Base-by-base conservation (phyloP, 805 yeast species). In the Cyberlindnera xishuangbannaensis region DNA sequence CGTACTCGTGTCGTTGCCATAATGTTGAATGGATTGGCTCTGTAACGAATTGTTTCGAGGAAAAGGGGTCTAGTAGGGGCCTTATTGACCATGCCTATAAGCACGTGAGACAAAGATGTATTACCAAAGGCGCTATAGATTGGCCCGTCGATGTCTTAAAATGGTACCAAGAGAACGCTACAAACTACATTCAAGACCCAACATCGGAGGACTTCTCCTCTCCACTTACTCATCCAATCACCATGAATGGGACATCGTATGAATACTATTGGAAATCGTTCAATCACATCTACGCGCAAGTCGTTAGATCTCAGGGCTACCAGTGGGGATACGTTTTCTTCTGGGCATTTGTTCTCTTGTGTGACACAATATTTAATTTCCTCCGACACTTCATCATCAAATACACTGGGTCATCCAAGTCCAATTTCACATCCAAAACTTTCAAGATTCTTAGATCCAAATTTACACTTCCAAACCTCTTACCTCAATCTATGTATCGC, bases 241-340 rank as follows among this genome's bases (percentile, higher is more conserved):
- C 37, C 14, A 60, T 61, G 3, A 53, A 61, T 22, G 45, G 44
- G 17, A 49, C 58, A 1, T 54, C 47, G 8, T 65, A 56, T 35
- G 50, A 39, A 5, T 60, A 55, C 35, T 64, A 60, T 33, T 51
- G 51, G 27, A 31, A 40, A 7, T 56, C 62, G 6, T 64, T 63
- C 41, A 56, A 59, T 31, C 63, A 65, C 31, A 58, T 50, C 26
- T 56, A 62, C 16, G 51, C 56, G 6, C 61, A 59, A 21, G 65
- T 65, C 7, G 38, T 54, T 17, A 50, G 62, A 30, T 60, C 67
- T 14, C 67, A 60, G 38, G 56, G 65, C 48, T 59, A 58, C 32
- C 70, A 68, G 9, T 67, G 72, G 72, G 73, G 71, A n/a, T 47
- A 53, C 24, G 51, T 65, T 17, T 62, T 62, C 36, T 67, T 53